Base-by-base conservation (phyloP, 208 protist genomes). In the Acanthamoeba royreba region DNA sequence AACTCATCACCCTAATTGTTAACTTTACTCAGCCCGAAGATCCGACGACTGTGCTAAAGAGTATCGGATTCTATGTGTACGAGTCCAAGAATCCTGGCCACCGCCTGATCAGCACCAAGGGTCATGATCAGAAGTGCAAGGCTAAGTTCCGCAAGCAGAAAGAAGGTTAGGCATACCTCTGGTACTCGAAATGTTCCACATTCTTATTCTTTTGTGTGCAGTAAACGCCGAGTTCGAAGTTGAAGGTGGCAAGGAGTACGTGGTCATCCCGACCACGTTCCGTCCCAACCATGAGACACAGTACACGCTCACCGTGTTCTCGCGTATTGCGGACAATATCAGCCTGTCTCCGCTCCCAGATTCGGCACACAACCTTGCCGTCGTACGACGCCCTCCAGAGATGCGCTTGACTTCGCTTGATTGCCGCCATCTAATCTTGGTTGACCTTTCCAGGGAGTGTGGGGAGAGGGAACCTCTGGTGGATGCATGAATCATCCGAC, bases 131-230 rank as follows among this genome's bases (percentile, higher is more conserved):
- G n/a, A 2, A 52, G 38, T 45, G 42, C 72, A 83, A 52, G 43
- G 72, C 40, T 42, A 83, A 83, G 43, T 83, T 83, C 72, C 72
- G 72, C 38, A 83, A 52, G 38, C 72, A 83, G 43, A 83, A 83
- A 31, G 72, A 83, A 53, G 72, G 72, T 83, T 15, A 4, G 69
- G n/a, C n/a, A n/a, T n/a, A n/a, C n/a, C n/a, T n/a, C n/a, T n/a
- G n/a, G n/a, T n/a, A n/a, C n/a, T n/a, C n/a, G n/a, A n/a, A n/a
- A n/a, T n/a, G n/a, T n/a, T n/a, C n/a, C n/a, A n/a, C n/a, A n/a
- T n/a, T n/a, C n/a, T n/a, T n/a, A n/a, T n/a, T 1, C 61, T 38
- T 35, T n/a, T n/a, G n/a, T n/a, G n/a, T 25, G 43, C 72, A 83
- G 81, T 88, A n/a, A 46, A 33, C 28, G 38, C 17, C n/a, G 81